Conservation (phyloP, 2,329 filamentous ascomycete species). For the Clonostachys rosea region DNA sequence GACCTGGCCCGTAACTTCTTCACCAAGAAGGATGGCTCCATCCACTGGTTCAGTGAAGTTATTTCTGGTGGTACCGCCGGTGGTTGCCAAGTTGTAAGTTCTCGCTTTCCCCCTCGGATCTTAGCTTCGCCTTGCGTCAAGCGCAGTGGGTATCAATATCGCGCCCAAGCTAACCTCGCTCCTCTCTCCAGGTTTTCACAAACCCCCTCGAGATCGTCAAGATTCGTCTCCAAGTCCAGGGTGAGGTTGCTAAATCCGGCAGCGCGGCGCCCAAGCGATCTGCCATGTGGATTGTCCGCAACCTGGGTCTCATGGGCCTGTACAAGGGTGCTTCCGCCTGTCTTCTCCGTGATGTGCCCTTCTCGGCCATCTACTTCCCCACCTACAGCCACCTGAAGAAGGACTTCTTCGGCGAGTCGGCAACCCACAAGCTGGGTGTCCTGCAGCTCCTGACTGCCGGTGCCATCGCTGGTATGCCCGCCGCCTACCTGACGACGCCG, state of each 20-base stretch:
- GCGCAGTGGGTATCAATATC: no score
- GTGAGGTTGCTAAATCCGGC: constrained; percentile 84
- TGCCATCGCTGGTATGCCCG: constrained; percentile 90
- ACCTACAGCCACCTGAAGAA: constrained; percentile 92
- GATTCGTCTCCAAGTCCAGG: constrained; percentile 95
- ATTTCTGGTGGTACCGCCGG: constrained; percentile 86
- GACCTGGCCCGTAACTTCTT: constrained; percentile 79
- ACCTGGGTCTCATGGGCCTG: constrained; percentile 86
- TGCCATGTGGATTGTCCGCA: constrained; percentile 95
- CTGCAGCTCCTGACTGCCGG: constrained; percentile 89
- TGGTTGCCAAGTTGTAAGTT: constrained; percentile 89
- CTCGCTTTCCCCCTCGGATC: neutral
- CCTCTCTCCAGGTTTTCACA: constrained; percentile 69
- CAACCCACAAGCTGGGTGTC: constrained; percentile 82
- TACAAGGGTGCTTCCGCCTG: constrained; percentile 97
- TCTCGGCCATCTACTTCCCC: constrained; percentile 98
- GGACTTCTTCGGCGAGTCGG: constrained; percentile 87
- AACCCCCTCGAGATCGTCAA: constrained; percentile 99
- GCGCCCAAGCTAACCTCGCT: neutral
- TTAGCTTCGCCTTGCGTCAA: neutral
- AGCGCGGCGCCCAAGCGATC: constrained; percentile 82
- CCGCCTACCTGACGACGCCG: constrained; percentile 91
- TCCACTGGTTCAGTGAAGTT: constrained; percentile 68
- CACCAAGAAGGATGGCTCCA: constrained; percentile 71
- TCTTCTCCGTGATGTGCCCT: constrained; percentile 91